phyloP scores from a whole-genome alignment of 441 rosid genomes.

The Bocquillonia castaneifolia region DNA sequence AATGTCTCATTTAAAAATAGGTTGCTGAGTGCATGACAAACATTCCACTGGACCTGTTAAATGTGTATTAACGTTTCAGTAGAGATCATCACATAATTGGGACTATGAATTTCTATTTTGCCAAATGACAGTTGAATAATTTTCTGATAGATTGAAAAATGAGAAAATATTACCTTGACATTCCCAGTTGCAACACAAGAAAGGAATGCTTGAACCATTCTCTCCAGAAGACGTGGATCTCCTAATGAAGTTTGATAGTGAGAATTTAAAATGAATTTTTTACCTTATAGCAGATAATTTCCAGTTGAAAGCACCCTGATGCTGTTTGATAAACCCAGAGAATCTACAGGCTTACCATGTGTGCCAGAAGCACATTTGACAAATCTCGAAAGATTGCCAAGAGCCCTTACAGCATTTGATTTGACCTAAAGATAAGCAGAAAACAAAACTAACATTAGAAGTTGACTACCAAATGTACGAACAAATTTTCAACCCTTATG shows the following conservation, averaged over 20 bases:
- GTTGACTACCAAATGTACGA: not conserved
- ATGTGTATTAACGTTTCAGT: slow-evolving; percentile 23
- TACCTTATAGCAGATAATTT: slow-evolving; percentile 12
- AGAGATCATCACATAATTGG: slow-evolving; percentile 12
- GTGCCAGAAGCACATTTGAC: slow-evolving; percentile 32
- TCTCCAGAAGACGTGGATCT: slow-evolving; percentile 53
- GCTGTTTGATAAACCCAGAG: slow-evolving; percentile 26
- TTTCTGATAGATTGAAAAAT: not conserved
- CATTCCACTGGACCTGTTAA: slow-evolving; percentile 95
- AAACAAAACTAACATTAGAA: slow-evolving; percentile 1
- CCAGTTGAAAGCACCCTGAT: slow-evolving; percentile 19
- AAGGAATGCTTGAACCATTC: slow-evolving; percentile 85
- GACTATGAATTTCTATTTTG: not conserved
- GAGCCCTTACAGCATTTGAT: slow-evolving; percentile 95
- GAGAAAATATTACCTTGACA: slow-evolving; percentile 62
- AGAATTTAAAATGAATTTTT: slow-evolving; percentile 22
- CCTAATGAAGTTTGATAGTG: slow-evolving; percentile 30
- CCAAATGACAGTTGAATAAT: not conserved
- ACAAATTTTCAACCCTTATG: not conserved
- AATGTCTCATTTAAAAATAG: slow-evolving; percentile 74
- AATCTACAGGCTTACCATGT: slow-evolving; percentile 29
- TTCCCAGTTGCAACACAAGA: slow-evolving; percentile 92
- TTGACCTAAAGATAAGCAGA: slow-evolving; percentile 46
- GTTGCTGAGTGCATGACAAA: slow-evolving; percentile 80
- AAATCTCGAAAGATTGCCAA: slow-evolving; percentile 82